phyloP scores from a whole-genome alignment of 345 rosid species.

The Conringia planisiliqua region DNA sequence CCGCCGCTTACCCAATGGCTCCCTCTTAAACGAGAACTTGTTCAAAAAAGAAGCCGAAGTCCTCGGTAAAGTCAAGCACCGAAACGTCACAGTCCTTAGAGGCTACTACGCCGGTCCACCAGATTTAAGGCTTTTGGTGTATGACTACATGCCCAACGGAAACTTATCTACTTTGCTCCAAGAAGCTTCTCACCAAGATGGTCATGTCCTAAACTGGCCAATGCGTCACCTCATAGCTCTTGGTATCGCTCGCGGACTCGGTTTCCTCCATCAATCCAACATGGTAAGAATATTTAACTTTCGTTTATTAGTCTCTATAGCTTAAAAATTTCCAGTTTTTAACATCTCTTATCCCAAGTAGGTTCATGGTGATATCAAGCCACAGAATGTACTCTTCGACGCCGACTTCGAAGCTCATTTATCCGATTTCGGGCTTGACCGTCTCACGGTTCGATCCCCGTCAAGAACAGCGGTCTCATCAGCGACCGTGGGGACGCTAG shows the following conservation, averaged over 20 bases:
- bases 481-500: slow-evolving; percentile 64
- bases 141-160: slow-evolving; percentile 97
- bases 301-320: neutral
- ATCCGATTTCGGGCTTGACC: slow-evolving; percentile 81
- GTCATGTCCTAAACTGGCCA: slow-evolving; percentile 97
- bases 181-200: slow-evolving; percentile 97
- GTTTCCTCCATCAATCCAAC: slow-evolving; percentile 69
- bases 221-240: slow-evolving; percentile 98
- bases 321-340: neutral
- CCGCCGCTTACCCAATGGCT: slow-evolving; percentile 59
- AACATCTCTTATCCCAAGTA: neutral
- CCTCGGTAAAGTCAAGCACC: slow-evolving; percentile 80
- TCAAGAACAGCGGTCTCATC: slow-evolving; percentile 64
- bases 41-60: slow-evolving; percentile 85
- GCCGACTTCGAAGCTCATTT: slow-evolving; percentile 97
- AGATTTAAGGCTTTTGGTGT: slow-evolving; percentile 72
- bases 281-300: slow-evolving; percentile 28
- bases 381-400: slow-evolving; percentile 86
- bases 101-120: slow-evolving; percentile 89
- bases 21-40: slow-evolving; percentile 57
- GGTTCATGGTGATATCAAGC: slow-evolving; percentile 88
- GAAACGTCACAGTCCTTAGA: slow-evolving; percentile 80
- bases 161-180: slow-evolving; percentile 89
- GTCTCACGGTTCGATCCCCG: slow-evolving; percentile 45
- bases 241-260: slow-evolving; percentile 86